Conservation (phyloP, 2,329 filamentous ascomycete genomes). For the Colletotrichum eleusines region DNA sequence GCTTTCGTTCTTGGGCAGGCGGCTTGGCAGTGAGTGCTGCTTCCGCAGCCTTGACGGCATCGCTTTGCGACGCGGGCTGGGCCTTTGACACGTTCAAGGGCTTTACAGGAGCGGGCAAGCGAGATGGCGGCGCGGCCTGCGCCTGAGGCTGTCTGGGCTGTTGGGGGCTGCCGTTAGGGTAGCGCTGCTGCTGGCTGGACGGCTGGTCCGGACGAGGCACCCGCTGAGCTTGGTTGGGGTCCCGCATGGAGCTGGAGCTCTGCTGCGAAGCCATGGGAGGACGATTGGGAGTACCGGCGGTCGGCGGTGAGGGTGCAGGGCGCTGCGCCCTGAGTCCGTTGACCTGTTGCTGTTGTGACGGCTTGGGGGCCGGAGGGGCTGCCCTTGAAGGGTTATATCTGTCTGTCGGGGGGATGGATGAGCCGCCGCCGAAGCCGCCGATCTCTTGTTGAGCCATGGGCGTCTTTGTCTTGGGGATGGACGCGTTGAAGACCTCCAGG, state of each 20-base stretch:
- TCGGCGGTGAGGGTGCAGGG: constrained; percentile 80
- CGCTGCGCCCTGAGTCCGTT: constrained; percentile 77
- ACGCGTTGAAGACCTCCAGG: constrained; percentile 89
- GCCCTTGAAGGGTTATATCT: constrained; percentile 89
- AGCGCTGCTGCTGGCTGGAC: constrained; percentile 58
- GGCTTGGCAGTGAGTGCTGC: constrained; percentile 89
- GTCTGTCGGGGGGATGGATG: constrained; percentile 61
- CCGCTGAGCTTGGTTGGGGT: constrained; percentile 59
- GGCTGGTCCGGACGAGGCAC: constrained; percentile 62
- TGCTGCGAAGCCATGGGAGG: constrained; percentile 63
- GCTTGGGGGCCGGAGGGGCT: constrained; percentile 82
- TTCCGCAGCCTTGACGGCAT: constrained; percentile 89
- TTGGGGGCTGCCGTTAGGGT: constrained; percentile 66
- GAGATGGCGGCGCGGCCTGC: constrained; percentile 52
- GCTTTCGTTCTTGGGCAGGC: constrained; percentile 76
- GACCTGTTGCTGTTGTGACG: constrained; percentile 66
- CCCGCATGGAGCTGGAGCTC: constrained; percentile 60
- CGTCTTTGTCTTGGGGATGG: constrained; percentile 82
- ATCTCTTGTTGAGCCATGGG: constrained; percentile 92
- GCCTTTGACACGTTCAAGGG: constrained; percentile 84
- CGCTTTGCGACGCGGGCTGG: constrained; percentile 61
- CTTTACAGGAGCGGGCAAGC: constrained; percentile 76
- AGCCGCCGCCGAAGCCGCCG: constrained; percentile 73
- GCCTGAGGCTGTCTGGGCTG: constrained; percentile 58
- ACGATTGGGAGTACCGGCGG: constrained; percentile 54